phyloP scores from a whole-genome alignment of 768 basidiomycete genomes.

The Phylloporus sp. region DNA sequence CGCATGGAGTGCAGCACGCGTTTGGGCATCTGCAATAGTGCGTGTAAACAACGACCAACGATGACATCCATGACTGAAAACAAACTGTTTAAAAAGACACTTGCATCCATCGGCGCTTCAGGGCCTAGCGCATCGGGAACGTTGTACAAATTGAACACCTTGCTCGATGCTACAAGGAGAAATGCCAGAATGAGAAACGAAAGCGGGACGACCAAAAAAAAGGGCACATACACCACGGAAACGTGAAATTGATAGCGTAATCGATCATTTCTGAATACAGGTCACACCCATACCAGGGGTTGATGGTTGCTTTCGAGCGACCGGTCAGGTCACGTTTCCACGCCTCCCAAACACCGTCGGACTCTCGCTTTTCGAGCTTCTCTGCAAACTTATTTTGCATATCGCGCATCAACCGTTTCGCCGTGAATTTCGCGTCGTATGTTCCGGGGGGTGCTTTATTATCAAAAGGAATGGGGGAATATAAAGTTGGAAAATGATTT shows the following conservation, averaged over 20 bases:
- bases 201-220: too few relatives aligned
- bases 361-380: conserved; percentile 8
- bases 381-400: conserved; percentile 1
- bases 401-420: conserved; percentile 10
- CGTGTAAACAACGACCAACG: conserved; percentile 34
- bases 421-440: not conserved
- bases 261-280: conserved; percentile 59
- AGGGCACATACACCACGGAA: conserved; percentile 45
- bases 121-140: conserved; percentile 42
- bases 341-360: conserved; percentile 7
- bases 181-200: not conserved
- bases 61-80: conserved; percentile 46
- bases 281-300: conserved; percentile 59
- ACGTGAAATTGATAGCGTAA: conserved; percentile 67
- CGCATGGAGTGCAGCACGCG: conserved; percentile 59
- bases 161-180: conserved; percentile 12
- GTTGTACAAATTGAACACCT: conserved; percentile 43
- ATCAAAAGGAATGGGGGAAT: not conserved
- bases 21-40: conserved; percentile 39
- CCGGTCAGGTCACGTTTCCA: conserved; percentile 46
- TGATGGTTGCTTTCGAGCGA: conserved; percentile 52
- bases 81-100: conserved; percentile 53
- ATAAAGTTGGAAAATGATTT: conserved; percentile 40
- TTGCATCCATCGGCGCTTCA: conserved; percentile 41
- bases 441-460: not conserved